Evolutionary conservation across 2,329 filamentous ascomycete species (phyloP).

Genomic region (Gliomastix tumulicola): DNA sequence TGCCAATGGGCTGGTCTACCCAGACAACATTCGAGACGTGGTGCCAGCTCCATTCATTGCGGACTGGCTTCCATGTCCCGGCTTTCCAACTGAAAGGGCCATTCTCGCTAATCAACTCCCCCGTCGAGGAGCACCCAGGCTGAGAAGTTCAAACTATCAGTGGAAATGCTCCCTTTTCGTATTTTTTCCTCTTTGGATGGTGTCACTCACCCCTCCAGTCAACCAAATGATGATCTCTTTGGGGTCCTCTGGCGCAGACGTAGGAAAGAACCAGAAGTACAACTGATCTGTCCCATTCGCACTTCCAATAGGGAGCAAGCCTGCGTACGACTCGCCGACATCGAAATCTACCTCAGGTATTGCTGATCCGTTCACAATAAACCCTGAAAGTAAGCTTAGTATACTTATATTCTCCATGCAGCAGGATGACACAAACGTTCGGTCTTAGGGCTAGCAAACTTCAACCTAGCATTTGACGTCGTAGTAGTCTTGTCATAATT

Average conservation of each 20-base stretch:
- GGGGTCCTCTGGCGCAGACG: constrained; percentile 36
- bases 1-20: constrained; percentile 62
- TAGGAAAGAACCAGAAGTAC: constrained; percentile 64
- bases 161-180: no score
- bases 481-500: no score
- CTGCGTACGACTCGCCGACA: constrained; percentile 59
- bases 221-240: constrained; percentile 59
- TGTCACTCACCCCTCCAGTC: constrained; percentile 40
- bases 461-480: no score
- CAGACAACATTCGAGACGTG: constrained; percentile 70
- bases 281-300: constrained; percentile 40
- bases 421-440: no score
- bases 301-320: constrained; percentile 46
- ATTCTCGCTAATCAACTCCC: constrained; percentile 74
- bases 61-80: constrained; percentile 58
- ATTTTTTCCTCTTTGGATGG: no score
- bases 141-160: background rate
- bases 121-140: constrained; percentile 54
- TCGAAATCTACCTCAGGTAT: constrained; percentile 67
- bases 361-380: constrained; percentile 53
- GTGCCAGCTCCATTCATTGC: constrained; percentile 67
- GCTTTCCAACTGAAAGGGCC: constrained; percentile 66
- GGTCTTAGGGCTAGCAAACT: no score
- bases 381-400: no score
- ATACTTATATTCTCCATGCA: no score